These are phyloP conservation scores for Xylaria sp. DNA, from an alignment of 2,329 filamentous ascomycete genomes.

Conservation along the genomic window DNA sequence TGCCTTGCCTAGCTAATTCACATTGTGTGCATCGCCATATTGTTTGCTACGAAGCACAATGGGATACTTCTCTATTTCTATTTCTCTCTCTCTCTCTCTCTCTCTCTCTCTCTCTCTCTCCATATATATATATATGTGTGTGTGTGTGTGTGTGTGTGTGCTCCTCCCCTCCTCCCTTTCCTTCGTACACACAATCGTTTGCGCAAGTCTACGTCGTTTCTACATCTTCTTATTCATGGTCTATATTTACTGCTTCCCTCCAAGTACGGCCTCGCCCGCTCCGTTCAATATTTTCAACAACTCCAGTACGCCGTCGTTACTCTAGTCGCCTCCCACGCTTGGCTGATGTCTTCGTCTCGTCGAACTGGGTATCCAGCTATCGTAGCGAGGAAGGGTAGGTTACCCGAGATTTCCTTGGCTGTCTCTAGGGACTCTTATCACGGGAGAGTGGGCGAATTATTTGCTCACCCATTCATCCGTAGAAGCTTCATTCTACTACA, in stretches of 20 bases:
- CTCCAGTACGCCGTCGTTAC: background rate
- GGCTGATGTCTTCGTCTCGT: background rate
- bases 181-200: background rate
- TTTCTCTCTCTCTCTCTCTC: too few relatives aligned
- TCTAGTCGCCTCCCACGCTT: background rate
- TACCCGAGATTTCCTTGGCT: too few relatives aligned
- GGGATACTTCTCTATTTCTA: too few relatives aligned
- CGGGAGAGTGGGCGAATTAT: background rate
- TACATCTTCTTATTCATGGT: background rate
- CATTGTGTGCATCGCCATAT: background rate
- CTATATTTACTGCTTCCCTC: background rate
- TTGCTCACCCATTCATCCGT: background rate
- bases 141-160: background rate
- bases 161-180: background rate
- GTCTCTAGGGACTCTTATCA: too few relatives aligned
- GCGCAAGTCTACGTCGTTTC: background rate
- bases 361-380: too few relatives aligned
- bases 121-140: too few relatives aligned
- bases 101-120: too few relatives aligned
- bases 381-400: too few relatives aligned
- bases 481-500: background rate
- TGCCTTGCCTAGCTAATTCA: background rate
- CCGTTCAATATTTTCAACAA: background rate
- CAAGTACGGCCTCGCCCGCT: too few relatives aligned
- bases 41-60: background rate